These are phyloP conservation scores for Curvularia verruculosa DNA, from an alignment of 2,329 filamentous ascomycete species.

Conservation along the genomic window DNA sequence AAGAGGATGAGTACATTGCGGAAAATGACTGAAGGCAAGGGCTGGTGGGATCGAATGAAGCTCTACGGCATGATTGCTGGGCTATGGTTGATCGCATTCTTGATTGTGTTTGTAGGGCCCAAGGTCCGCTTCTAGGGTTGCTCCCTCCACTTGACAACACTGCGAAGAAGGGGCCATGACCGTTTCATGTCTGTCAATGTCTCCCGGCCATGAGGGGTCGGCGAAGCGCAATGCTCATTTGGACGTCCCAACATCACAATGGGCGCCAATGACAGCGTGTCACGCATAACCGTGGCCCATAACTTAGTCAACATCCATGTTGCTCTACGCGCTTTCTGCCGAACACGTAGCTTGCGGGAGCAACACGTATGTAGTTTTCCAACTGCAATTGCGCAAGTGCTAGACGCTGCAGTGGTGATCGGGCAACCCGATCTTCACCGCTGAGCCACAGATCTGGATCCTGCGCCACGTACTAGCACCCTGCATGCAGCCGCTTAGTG, in stretches of 20 bases:
- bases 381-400: constrained; percentile 6
- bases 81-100: constrained; percentile 75
- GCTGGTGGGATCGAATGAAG: constrained; percentile 83
- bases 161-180: background rate
- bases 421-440: constrained; percentile 13
- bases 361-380: constrained; percentile 9
- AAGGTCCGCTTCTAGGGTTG: constrained; percentile 77
- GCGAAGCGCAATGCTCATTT: constrained; percentile 2
- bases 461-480: constrained; percentile 28
- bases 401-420: constrained; percentile 4
- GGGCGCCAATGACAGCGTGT: constrained; percentile 4
- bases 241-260: background rate
- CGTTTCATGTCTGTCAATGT: background rate
- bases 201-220: background rate
- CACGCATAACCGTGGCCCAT: constrained; percentile 1
- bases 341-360: constrained; percentile 4
- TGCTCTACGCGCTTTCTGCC: constrained; percentile 1
- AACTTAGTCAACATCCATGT: constrained; percentile 1
- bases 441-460: constrained; percentile 23
- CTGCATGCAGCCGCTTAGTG: constrained; percentile 29
- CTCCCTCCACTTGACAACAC: background rate
- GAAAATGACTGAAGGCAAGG: constrained; percentile 84
- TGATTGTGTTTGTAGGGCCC: constrained; percentile 84
- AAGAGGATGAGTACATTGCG: constrained; percentile 77
- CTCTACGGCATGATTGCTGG: constrained; percentile 84